Evolutionary conservation across 2,329 filamentous ascomycete genomes (phyloP), one percentile per base, ranked within the genome.

Genomic region (Sporothrix phasma): DNA sequence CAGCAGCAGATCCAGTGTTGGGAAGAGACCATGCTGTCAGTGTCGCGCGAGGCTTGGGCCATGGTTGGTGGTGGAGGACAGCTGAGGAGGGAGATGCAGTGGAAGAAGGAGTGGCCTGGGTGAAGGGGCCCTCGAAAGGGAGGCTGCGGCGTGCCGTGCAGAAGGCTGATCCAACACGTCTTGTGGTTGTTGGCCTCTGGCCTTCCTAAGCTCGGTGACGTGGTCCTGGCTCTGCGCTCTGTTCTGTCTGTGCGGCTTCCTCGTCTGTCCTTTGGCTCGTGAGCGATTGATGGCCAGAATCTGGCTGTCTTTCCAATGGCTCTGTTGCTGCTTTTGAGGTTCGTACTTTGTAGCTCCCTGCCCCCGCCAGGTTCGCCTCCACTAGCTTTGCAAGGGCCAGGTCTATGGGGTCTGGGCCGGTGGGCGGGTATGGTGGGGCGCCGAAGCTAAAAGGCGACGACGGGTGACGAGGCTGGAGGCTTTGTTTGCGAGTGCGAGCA

Each of bases 1-100:
- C 67, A 96, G 82, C 71, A 96, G 88, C 64, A 92, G 76, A 70
- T 87, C 85, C 63, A 95, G 79, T 66, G 80, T 76, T 47, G 80
- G 62, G 8, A 79, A 60, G 74, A 71, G 62, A 76, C 71, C 77
- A 74, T 75, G 41, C 69, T 70, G 66, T 62, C 45, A 22, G 31
- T 39, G 56, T 39, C 22, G n/a, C 56, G 41, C 17, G 24, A 59
- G 24, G 39, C 39, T 45, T 5, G 6, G 17, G 56, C 56, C 56
- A 59, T 59, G 29, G 39, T 59, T 24, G 56, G 56, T 29, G 56
- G 37, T 13, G 17, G 17, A 19, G 39, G 10, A 37, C 10, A 37
- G 24, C 3, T 13, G 41, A n/a, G 17, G 4, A 7, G 4, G 41
- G 41, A 34, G 2, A 26, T 22, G 17, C 11, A n/a, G 29, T 6